Base-by-base conservation (phyloP, 2,329 filamentous ascomycete species). In the Trichoderma koningiopsis region DNA sequence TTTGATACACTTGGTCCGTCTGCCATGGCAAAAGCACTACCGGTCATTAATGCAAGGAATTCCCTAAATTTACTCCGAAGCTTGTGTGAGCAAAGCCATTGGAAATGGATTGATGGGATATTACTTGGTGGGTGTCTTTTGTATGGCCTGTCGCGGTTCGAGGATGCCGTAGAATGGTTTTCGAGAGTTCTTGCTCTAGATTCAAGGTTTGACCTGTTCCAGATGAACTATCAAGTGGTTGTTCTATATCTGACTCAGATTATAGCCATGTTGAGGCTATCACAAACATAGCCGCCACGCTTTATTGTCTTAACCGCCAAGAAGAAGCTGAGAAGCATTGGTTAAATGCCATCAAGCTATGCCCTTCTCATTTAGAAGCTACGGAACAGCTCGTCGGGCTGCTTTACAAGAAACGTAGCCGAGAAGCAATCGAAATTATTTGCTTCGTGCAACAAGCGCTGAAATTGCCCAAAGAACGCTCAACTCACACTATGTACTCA, bases 51-150 rank as follows among this genome's bases (percentile, higher is more conserved):
- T 72, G 93, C 93, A 10, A 86, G 84, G 58, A 83, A 86, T 7
- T 91, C 92, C 2, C 80, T 97, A 24, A 88, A 92, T 47, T 88
- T 93, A 75, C 83, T 97, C 24, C 89, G 88, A 19, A 88, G 85
- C 72, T 81, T 96, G 7, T 97, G 93, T 76, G 89, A 92, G 74
- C 91, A 95, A 77, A 93, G 91, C 75, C 86, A 86, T 11, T 96
- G 93, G 92, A 87, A 89, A 74, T 99, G 96, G 96, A 87, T 94
- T 65, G 95, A 98, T 76, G 96, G 96, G 2, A 94, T 98, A 83
- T 84, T 98, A 49, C 84, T 98, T 7, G 93, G 92, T 49, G 96
- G 96, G 2, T 98, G 96, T 80, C 84, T 99, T 69, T 91, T 95
- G 61, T 98, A 98, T 81, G 94, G 92, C 8, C 82, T 98, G 16